Base-by-base conservation (phyloP, 148 eudicot species). In the Agrostemma githago region DNA sequence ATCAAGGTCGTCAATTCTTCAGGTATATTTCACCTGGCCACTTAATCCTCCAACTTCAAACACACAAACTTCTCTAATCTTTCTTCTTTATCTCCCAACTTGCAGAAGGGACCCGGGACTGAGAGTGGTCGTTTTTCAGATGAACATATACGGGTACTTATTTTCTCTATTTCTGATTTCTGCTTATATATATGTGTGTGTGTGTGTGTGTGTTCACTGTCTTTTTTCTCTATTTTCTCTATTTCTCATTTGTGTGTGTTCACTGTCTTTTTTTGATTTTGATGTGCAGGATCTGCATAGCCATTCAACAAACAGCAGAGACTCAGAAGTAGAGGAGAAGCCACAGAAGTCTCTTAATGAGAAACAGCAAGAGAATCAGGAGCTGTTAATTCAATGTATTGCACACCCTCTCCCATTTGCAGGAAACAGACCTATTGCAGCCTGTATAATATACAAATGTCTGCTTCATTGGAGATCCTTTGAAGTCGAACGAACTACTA, bases 401-500 rank as follows among this genome's bases (percentile, higher is more conserved):
- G 82, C 88, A 26, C 89, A 92, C 76, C 92, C 79, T 82, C 73
- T 95, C 76, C 97, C 94, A 70, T 95, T 95, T 80, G 76, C 93
- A 17, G 96, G 91, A 61, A 81, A 78, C 81, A 92, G 90, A 85
- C 97, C 99, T 0, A 73, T 90, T 70, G 99, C 97, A 76, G 99
- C 99, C 60, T 95, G 99, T 79, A 82, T 85, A 38, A 92, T 95
- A 43, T 95, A 90, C 74, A 92, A 95, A 79, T 95, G 97, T 84
- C 97, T 95, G 76, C 86, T 95, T 61, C 97, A 95, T 10, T 95
- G 99, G 99, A 88, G 97, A 86, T 95, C 97, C 72, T 95, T 95
- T 79, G 99, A 95, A 86, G 99, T 95, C 79, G 99, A 95, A 74
- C 83, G 99, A 51, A 95, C 99, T 66, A 83, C 86, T 68, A 86